phyloP scores from a whole-genome alignment of 768 basidiomycete species.

The Mycena kentingensis region DNA sequence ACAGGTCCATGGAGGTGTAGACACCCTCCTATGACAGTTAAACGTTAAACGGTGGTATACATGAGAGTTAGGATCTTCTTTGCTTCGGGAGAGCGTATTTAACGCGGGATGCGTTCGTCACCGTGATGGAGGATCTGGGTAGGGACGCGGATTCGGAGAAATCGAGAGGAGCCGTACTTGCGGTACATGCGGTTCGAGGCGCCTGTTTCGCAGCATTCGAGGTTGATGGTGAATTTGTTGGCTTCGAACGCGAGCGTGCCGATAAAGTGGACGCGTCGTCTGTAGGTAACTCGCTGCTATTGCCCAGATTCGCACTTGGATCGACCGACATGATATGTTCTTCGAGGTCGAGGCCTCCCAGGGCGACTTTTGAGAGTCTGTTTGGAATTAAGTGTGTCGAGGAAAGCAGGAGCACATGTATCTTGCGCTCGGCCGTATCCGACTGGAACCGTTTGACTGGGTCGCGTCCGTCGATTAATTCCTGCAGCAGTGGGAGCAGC shows the following conservation, averaged over 20 bases:
- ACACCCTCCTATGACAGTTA: too few species aligned
- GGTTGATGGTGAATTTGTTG: slow-evolving; percentile 32
- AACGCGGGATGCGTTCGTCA: slow-evolving; percentile 36
- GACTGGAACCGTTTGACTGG: neutral
- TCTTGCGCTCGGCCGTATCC: neutral
- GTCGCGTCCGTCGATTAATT: neutral
- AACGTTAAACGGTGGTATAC: too few species aligned
- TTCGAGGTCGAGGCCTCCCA: slow-evolving; percentile 66
- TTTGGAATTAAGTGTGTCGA: neutral
- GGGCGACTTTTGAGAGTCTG: slow-evolving; percentile 43
- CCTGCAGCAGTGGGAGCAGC: neutral
- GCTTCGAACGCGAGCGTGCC: slow-evolving; percentile 35
- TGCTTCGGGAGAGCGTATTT: too few species aligned
- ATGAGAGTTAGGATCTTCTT: too few species aligned
- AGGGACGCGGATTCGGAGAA: slow-evolving; percentile 54
- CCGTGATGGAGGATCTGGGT: slow-evolving; percentile 31
- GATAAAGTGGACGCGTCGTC: slow-evolving; percentile 58
- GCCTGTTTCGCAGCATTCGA: slow-evolving; percentile 52
- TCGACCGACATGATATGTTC: slow-evolving; percentile 37
- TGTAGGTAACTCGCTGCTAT: slow-evolving; percentile 44
- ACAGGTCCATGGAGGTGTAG: too few species aligned
- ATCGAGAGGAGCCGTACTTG: slow-evolving; percentile 59
- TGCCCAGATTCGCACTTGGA: slow-evolving; percentile 42
- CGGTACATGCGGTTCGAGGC: slow-evolving; percentile 59
- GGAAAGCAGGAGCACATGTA: neutral